These are phyloP conservation scores for Suillus clintonianus DNA, from an alignment of 768 basidiomycete genomes.

Conservation along the genomic window DNA sequence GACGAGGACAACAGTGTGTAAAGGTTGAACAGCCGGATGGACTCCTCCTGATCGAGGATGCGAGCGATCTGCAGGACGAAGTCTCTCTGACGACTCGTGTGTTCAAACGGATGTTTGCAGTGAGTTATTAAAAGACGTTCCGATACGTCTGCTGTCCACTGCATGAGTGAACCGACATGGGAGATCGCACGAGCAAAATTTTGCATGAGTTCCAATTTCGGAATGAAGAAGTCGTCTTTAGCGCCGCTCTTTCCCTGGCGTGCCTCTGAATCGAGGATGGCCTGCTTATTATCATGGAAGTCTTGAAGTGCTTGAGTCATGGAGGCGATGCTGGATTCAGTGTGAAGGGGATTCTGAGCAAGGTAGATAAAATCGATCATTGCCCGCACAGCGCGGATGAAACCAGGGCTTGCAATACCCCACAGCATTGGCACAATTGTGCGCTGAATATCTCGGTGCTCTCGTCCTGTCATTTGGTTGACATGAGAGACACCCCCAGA, in stretches of 20 bases:
- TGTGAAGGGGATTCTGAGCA: no score
- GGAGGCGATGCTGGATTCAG: no score
- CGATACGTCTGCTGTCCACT: constrained; percentile 28
- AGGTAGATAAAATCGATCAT: no score
- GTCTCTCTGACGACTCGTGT: constrained; percentile 23
- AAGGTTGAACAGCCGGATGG: constrained; percentile 6
- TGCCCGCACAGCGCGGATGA: no score
- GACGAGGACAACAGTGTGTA: not conserved
- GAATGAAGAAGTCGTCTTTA: constrained; percentile 26
- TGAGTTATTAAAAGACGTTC: constrained; percentile 30
- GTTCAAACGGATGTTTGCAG: constrained; percentile 26
- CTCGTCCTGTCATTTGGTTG: no score
- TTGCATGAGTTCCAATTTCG: no score
- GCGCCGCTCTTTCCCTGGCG: constrained; percentile 11
- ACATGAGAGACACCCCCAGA: no score
- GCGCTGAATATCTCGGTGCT: no score
- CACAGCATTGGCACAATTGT: no score
- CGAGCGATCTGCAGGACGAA: constrained; percentile 24
- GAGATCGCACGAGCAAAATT: no score
- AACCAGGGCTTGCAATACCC: no score
- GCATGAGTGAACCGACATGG: constrained; percentile 21
- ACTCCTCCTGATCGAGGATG: constrained; percentile 10
- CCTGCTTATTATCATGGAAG: constrained; percentile 1
- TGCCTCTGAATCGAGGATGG: not conserved
- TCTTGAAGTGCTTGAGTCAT: constrained; percentile 1